Base-by-base conservation (phyloP, 2,329 filamentous ascomycete genomes). In the Purpureocillium lavendulum region DNA sequence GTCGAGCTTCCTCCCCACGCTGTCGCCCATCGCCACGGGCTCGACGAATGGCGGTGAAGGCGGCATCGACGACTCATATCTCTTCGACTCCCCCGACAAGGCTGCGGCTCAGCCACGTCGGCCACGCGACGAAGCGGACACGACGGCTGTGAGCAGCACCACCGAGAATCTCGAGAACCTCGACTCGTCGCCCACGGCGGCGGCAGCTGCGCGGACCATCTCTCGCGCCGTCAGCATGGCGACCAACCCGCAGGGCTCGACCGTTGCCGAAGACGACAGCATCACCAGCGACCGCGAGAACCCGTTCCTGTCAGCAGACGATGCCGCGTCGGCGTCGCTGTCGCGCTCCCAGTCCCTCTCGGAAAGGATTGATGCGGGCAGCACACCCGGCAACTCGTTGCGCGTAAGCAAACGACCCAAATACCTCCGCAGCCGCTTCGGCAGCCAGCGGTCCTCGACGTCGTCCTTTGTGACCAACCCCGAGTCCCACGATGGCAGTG, bases 401-500 rank as follows among this genome's bases (percentile, higher is more conserved):
- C 66, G 67, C 32, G 57, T 37, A 10, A 13, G 60, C 37, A 62
- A 60, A n/a, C 65, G 71, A 28, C 75, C 75, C 11, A 77, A 72
- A 47, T 80, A 75, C 46, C 58, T 82, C 14, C 70, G 71, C 39
- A 80, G 73, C 53, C 68, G 73, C 29, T 68, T 71, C 50, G 66
- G 65, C 29, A 80, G 75, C 53, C 71, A 77, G 47, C 65, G 74
- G 39, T 81, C 77, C 4, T 81, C 77, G 2, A 66, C 73, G 3
- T 81, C 77, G 1, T 81, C 77, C 2, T 71, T 76, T 31, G 54
- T 65, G n/a, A 71, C 71, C 13, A 75, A 72, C 37, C 56, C 66
- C 2, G 73, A 75, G n/a, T 63, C 62, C 5, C 59, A 69, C 33
- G 73, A 78, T 29, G 77, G 77, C n/a, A 90, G 82, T 53, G 87